phyloP scores from a whole-genome alignment of 2,329 filamentous ascomycete genomes.

The Aureobasidium uvarum region DNA sequence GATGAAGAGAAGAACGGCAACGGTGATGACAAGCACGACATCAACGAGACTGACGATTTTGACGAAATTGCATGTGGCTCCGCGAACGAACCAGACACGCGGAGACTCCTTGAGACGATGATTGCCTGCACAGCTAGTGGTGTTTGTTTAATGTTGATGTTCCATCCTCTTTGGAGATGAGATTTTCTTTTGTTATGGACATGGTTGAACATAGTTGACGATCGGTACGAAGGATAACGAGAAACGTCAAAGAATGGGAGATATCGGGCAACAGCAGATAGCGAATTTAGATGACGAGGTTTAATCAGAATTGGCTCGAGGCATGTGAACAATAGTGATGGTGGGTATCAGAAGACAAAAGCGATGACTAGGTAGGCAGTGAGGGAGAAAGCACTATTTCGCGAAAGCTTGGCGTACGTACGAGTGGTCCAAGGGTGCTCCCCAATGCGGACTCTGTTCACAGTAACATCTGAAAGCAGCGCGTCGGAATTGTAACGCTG shows the following conservation, averaged over 20 bases:
- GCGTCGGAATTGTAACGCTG: background rate
- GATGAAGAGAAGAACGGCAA: constrained; percentile 8
- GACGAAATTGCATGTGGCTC: constrained; percentile 19
- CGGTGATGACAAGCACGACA: constrained; percentile 18
- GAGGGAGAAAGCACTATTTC: background rate
- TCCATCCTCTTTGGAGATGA: background rate
- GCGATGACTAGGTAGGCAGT: background rate
- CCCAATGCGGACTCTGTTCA: background rate
- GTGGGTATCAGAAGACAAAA: background rate
- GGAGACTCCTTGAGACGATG: background rate
- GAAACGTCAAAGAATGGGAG: background rate
- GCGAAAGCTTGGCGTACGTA: background rate
- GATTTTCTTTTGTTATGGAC: background rate
- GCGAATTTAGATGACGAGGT: background rate
- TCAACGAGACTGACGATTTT: constrained; percentile 16
- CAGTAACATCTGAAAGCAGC: constrained; percentile 6
- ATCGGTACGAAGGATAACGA: background rate
- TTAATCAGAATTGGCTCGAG: background rate
- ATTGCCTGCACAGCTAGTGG: background rate
- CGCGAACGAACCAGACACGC: background rate
- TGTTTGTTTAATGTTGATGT: constrained; percentile 9
- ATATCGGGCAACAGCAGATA: background rate
- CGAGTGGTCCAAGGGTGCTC: background rate
- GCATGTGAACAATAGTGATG: background rate
- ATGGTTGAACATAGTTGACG: constrained; percentile 11